Conservation (phyloP, 73 alveolate genomes). For the Uronychia setigera region DNA sequence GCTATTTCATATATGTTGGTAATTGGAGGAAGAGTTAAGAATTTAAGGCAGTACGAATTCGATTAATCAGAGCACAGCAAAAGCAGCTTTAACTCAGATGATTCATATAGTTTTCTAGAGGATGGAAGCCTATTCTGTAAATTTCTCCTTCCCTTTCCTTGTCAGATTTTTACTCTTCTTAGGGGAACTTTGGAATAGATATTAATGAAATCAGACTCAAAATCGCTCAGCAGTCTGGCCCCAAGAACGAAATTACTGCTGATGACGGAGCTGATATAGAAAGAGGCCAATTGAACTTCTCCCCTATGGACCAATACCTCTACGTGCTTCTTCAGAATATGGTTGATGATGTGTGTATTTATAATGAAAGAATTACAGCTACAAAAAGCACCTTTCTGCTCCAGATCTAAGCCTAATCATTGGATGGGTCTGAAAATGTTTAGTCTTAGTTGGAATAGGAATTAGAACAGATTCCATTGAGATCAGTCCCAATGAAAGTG, state of each 20-base stretch:
- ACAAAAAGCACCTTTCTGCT: neutral
- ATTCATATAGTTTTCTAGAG: constrained; percentile 63
- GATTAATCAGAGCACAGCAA: constrained; percentile 67
- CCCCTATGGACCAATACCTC: constrained; percentile 57
- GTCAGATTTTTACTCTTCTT: neutral
- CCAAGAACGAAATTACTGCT: neutral
- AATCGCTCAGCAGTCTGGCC: neutral
- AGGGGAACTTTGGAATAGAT: constrained; percentile 48
- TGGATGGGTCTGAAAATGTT: neutral
- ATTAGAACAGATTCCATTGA: constrained; percentile 33
- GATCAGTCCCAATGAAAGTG: constrained; percentile 50
- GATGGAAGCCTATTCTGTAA: constrained; percentile 69
- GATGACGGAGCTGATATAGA: neutral
- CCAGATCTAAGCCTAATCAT: neutral
- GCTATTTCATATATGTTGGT: constrained; percentile 69
- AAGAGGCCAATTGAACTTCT: constrained; percentile 27
- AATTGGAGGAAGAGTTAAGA: constrained; percentile 2
- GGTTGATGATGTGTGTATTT: constrained; percentile 77
- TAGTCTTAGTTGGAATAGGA: constrained; percentile 11
- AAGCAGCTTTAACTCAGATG: constrained; percentile 78
- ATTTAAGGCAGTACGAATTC: constrained; percentile 30
- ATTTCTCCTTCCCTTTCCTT: too few relatives aligned
- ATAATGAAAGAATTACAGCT: constrained; percentile 39
- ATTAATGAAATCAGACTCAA: neutral
- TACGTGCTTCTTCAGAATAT: constrained; percentile 60